Evolutionary conservation across 306 rosid species (phyloP).

Genomic region (Chamaecrista fasciculata): DNA sequence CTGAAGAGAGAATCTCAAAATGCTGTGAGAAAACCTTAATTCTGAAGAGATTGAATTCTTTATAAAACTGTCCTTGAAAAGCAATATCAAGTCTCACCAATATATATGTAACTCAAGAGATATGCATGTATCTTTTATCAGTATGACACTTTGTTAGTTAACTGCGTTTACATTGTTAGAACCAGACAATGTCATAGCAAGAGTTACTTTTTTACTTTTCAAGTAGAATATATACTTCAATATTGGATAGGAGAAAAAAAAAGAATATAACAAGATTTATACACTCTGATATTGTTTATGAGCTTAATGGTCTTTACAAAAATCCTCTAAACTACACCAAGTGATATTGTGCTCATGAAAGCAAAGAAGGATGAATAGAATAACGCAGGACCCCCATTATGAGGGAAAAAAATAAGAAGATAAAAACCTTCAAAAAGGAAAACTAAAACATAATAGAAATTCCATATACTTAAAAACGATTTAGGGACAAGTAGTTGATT

Average conservation of each 20-base stretch:
- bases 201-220: no score
- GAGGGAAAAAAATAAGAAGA: neutral
- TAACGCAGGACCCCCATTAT: neutral
- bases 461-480: neutral
- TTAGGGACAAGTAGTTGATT: no score
- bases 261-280: neutral
- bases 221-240: no score
- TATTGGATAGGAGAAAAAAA: no score
- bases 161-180: no score
- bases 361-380: constrained; percentile 7
- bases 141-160: no score
- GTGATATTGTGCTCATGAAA: constrained; percentile 6
- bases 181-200: no score
- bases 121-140: no score
- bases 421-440: neutral
- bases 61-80: no score
- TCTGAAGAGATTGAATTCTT: no score
- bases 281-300: neutral
- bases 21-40: neutral
- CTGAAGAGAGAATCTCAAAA: neutral
- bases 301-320: neutral
- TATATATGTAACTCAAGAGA: no score
- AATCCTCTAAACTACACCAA: constrained; percentile 1
- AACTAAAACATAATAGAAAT: neutral
- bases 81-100: no score